Percentiles rank a stretch among this genome's conserved stretches.
phyloP scores from a whole-genome alignment of 805 yeast species.

The Metschnikowia henanensis region DNA sequence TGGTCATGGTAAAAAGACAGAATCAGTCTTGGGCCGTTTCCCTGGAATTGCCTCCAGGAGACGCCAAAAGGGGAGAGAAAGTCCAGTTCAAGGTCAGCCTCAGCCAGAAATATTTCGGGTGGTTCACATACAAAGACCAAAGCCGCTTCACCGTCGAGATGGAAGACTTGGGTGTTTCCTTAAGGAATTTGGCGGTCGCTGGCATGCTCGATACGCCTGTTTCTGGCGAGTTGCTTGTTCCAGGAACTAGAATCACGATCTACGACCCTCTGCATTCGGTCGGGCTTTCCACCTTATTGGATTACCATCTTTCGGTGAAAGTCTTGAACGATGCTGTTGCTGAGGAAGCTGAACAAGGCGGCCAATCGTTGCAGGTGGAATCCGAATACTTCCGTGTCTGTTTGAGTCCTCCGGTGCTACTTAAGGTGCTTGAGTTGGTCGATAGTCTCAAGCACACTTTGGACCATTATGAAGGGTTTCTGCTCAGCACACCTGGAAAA shows the following conservation, averaged over 20 bases:
- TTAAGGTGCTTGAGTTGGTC: constrained; percentile 35
- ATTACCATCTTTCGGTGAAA: constrained; percentile 46
- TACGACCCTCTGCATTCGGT: constrained; percentile 39
- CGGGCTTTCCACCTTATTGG: constrained; percentile 42
- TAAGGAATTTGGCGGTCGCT: constrained; percentile 18
- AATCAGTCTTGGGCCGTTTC: no score
- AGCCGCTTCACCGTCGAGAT: constrained; percentile 36
- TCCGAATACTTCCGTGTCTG: constrained; percentile 60
- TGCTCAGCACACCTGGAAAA: neutral
- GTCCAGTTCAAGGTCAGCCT: constrained; percentile 26
- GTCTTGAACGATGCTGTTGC: constrained; percentile 34
- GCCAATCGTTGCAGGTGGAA: constrained; percentile 54
- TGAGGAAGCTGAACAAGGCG: constrained; percentile 18
- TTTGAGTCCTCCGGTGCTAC: constrained; percentile 51
- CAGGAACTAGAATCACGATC: constrained; percentile 42
- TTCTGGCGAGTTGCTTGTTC: constrained; percentile 41
- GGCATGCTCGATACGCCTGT: constrained; percentile 19
- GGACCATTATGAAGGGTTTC: constrained; percentile 2
- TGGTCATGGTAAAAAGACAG: no score
- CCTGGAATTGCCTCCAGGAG: no score
- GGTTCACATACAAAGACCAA: constrained; percentile 32
- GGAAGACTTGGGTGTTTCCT: constrained; percentile 30
- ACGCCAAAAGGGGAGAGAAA: neutral
- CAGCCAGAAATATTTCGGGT: constrained; percentile 35
- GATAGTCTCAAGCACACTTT: constrained; percentile 22